Evolutionary conservation across 1,284 basidiomycete species (phyloP).

Genomic region (Sporisorium scitamineum): DNA sequence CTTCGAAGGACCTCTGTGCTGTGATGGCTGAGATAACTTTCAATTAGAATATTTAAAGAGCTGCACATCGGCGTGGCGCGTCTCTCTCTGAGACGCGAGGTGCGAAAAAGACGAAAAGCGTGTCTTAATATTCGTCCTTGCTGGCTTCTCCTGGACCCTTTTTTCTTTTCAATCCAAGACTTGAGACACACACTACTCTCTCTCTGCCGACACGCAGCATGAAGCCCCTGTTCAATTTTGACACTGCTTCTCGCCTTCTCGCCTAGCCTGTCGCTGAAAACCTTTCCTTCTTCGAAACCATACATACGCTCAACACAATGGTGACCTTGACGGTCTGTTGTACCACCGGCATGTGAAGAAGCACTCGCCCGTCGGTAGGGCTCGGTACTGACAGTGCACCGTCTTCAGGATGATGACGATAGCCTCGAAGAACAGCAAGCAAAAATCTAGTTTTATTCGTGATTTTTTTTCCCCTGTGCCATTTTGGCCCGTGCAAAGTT

Average conservation of each 20-base stretch:
- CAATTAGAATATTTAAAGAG: too few species aligned
- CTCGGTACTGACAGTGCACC: too few species aligned
- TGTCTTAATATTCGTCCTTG: not conserved
- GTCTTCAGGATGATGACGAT: not conserved
- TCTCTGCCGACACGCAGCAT: not conserved
- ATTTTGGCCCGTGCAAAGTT: too few species aligned
- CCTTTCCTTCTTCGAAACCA: not conserved
- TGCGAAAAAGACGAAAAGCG: not conserved
- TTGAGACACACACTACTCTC: conserved; percentile 1
- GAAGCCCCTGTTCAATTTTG: conserved; percentile 2
- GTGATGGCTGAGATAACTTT: too few species aligned
- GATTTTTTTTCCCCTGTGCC: not conserved
- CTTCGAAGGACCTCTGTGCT: not conserved
- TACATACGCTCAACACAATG: not conserved
- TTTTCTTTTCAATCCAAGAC: too few species aligned
- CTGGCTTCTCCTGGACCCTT: conserved; percentile 4
- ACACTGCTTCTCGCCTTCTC: not conserved
- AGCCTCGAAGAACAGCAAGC: not conserved
- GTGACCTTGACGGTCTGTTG: not conserved
- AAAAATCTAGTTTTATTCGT: not conserved
- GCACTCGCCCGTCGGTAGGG: not conserved
- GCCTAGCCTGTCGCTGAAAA: not conserved
- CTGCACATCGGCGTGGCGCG: conserved; percentile 5
- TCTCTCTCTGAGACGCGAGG: not conserved
- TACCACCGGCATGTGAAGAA: not conserved